Conservation (phyloP, 495 filamentous ascomycete genomes). For the Aspergillus taichungensis region DNA sequence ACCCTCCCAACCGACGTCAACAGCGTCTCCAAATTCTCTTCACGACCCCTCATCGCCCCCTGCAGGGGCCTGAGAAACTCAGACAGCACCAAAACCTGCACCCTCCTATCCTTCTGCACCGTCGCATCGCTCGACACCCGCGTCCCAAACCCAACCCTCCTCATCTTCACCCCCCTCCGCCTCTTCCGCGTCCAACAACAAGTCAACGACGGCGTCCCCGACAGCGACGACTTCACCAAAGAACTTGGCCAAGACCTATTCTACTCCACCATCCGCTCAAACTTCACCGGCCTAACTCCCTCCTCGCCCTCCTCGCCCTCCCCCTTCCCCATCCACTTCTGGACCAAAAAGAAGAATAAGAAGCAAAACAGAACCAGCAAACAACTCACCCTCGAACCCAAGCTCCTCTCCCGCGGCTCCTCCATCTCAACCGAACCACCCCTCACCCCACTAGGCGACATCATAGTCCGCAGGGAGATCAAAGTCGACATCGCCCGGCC, state of each 20-base stretch:
- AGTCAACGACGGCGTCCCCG: slow-evolving; percentile 38
- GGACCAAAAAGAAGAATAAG: slow-evolving; percentile 9
- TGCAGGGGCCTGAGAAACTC: slow-evolving; percentile 19
- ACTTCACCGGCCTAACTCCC: slow-evolving; percentile 18
- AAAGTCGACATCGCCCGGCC: slow-evolving; percentile 40
- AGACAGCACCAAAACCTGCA: slow-evolving; percentile 20
- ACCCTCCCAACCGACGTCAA: slow-evolving; percentile 40
- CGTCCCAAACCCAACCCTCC: slow-evolving; percentile 28
- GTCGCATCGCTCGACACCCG: slow-evolving; percentile 44
- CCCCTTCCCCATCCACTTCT: slow-evolving; percentile 23
- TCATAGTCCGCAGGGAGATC: slow-evolving; percentile 46
- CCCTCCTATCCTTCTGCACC: slow-evolving; percentile 46
- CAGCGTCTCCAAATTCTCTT: slow-evolving; percentile 37
- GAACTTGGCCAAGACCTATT: slow-evolving; percentile 28
- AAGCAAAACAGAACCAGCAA: slow-evolving; percentile 1
- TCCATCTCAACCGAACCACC: slow-evolving; percentile 5
- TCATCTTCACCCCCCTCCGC: slow-evolving; percentile 41
- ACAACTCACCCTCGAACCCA: not conserved
- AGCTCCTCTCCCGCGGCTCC: not conserved
- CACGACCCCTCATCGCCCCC: slow-evolving; percentile 38
- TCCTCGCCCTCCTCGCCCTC: slow-evolving; percentile 12
- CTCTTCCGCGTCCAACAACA: slow-evolving; percentile 52
- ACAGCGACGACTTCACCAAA: slow-evolving; percentile 43
- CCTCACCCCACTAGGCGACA: slow-evolving; percentile 31
- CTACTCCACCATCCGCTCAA: slow-evolving; percentile 22